These are phyloP conservation scores for Hemisphaericaspora xylofermentans DNA, from an alignment of 1,139 yeast genomes.

Conservation along the genomic window DNA sequence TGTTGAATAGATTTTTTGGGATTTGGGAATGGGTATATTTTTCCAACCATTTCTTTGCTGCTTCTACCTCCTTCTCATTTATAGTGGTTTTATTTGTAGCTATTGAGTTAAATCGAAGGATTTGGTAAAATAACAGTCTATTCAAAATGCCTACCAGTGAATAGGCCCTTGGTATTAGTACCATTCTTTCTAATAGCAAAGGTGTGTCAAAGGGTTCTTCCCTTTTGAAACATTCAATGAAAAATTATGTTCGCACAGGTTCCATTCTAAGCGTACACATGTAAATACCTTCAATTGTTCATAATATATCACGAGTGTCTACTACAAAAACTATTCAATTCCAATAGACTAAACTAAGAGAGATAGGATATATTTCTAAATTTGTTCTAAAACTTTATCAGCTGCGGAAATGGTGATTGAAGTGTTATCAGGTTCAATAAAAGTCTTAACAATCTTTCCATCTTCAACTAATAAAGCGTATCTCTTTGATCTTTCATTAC, in stretches of 20 bases:
- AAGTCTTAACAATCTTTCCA: constrained; percentile 63
- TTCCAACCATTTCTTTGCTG: constrained; percentile 48
- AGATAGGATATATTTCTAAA: no score
- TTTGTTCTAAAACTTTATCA: constrained; percentile 33
- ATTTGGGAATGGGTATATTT: constrained; percentile 32
- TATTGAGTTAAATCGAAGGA: constrained; percentile 3
- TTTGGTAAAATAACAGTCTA: background rate
- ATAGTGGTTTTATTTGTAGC: background rate
- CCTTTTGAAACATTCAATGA: no score
- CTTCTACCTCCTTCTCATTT: constrained; percentile 23
- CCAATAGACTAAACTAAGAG: no score
- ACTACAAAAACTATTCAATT: no score
- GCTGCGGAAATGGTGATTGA: constrained; percentile 57
- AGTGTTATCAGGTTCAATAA: constrained; percentile 80
- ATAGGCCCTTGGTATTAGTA: background rate
- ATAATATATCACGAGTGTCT: no score
- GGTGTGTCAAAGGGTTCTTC: no score
- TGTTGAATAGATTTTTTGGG: constrained; percentile 51
- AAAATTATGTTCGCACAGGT: no score
- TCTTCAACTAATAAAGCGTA: constrained; percentile 74
- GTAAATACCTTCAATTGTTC: no score
- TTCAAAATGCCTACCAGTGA: background rate
- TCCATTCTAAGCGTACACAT: no score
- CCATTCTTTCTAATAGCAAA: no score
- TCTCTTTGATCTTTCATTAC: constrained; percentile 72